Evolutionary conservation across 495 filamentous ascomycete genomes (phyloP), one percentile per base, ranked within the genome.

Genomic region (Aspergillus bertholletiae): DNA sequence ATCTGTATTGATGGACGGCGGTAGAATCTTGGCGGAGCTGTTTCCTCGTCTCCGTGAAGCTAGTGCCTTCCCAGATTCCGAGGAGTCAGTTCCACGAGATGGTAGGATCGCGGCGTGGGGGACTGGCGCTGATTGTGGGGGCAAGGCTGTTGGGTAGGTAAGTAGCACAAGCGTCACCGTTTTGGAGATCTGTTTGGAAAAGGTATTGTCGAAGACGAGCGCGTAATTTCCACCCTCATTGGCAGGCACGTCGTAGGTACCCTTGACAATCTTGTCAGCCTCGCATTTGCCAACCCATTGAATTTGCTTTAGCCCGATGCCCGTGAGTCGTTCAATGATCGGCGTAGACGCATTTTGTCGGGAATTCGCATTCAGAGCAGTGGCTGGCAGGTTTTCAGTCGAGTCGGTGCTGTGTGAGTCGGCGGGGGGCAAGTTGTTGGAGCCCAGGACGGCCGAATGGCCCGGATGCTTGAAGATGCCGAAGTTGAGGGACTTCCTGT

Each of bases 401-500:
- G 74, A 69, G 51, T 81, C 73, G 60, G 71, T 75, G 55, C 67
- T 72, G 6, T 72, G 61, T 20, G 75, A 75, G 49, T 77, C 70
- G 37, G 72, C 56, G 55, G 66, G 26, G 62, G 77, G 47, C 63
- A 75, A 20, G 61, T 73, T 9, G 65, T 71, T 49, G 71, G 70
- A 59, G 80, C 70, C 55, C 65, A 75, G 40, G 73, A 77, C 23
- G 76, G 75, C 55, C 74, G 78, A 54, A 60, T 84, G 80, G 51
- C 90, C 89, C 17, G 94, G 93, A 67, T 97, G 94, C 63, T 96
- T 96, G 75, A 97, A 96, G 65, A 98, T 87, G 64, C 88, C 95
- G 66, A 97, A 96, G 72, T 97, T 96, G 69, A 98, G 86, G 22
- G 92, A 96, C 71, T 96, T 96, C 77, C 93, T 96, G 66, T 97